Conservation (phyloP, 2,329 filamentous ascomycete species). For the Ramichloridium luteum region DNA sequence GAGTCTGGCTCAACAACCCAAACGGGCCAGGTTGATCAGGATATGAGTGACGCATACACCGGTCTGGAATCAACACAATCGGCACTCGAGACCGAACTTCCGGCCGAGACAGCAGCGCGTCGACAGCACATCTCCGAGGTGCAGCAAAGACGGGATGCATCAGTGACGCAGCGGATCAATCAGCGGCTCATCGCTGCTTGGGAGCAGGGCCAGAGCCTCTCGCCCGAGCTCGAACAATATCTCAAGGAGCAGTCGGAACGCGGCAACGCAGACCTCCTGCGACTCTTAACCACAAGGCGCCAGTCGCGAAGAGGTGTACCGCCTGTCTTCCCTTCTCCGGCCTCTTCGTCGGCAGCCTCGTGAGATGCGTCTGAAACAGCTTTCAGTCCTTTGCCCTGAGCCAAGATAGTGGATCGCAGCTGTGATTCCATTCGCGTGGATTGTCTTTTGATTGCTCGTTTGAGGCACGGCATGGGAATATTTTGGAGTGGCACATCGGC, state of each 20-base stretch:
- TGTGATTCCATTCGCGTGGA: too few species aligned
- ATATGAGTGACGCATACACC: constrained; percentile 11
- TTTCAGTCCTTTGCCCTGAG: too few species aligned
- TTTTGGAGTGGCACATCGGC: too few species aligned
- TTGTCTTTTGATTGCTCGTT: too few species aligned
- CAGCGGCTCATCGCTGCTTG: constrained; percentile 21
- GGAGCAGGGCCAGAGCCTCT: constrained; percentile 19
- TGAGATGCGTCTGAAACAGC: too few species aligned
- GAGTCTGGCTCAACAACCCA: constrained; percentile 11
- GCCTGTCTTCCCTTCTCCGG: too few species aligned
- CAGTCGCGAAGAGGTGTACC: constrained; percentile 8
- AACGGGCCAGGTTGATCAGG: constrained; percentile 12
- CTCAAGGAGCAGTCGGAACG: constrained; percentile 25
- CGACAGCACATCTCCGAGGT: constrained; percentile 18
- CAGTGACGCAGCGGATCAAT: constrained; percentile 15
- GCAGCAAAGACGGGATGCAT: constrained; percentile 16
- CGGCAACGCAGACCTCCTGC: constrained; percentile 13
- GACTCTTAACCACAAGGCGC: constrained; percentile 9
- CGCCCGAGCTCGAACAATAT: constrained; percentile 24
- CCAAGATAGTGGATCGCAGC: too few species aligned
- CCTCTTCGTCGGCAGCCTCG: too few species aligned
- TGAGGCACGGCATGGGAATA: too few species aligned
- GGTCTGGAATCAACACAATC: constrained; percentile 1
- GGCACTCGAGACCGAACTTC: constrained; percentile 11
- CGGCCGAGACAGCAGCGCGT: constrained; percentile 13